phyloP scores from a whole-genome alignment of 2,329 filamentous ascomycete species.

The Cladobotryum protrusum region DNA sequence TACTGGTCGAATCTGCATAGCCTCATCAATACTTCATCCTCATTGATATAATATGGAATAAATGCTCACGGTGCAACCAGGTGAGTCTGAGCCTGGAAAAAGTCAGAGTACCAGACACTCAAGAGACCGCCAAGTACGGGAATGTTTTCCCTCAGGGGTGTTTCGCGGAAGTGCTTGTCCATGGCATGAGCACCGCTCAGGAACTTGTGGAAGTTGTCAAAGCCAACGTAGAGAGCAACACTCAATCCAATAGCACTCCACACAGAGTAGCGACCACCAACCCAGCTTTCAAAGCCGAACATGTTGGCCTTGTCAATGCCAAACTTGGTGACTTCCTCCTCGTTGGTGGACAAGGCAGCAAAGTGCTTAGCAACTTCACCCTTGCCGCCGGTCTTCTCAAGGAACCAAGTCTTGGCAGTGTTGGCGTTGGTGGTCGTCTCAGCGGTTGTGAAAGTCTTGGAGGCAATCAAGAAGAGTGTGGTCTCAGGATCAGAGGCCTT shows the following conservation, averaged over 20 bases:
- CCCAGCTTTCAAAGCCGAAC: conserved; percentile 99
- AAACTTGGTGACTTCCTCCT: conserved; percentile 92
- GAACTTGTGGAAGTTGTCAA: conserved; percentile 96
- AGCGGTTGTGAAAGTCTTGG: conserved; percentile 98
- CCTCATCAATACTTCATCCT: not conserved
- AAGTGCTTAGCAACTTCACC: conserved; percentile 97
- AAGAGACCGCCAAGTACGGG: conserved; percentile 85
- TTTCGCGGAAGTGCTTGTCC: conserved; percentile 95
- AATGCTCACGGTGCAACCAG: conserved; percentile 79
- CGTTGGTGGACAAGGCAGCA: conserved; percentile 94
- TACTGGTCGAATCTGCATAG: conserved; percentile 83
- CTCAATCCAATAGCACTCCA: conserved; percentile 98
- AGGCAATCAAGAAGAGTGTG: conserved; percentile 96
- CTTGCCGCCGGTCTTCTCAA: conserved; percentile 70
- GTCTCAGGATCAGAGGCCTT: conserved; percentile 88
- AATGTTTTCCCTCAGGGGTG: conserved; percentile 91
- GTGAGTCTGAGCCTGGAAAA: conserved; percentile 97
- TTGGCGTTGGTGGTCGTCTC: conserved; percentile 97
- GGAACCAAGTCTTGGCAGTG: conserved; percentile 95
- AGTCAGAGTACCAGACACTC: conserved; percentile 98
- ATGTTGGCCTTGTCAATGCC: conserved; percentile 99
- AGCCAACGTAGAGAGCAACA: conserved; percentile 91
- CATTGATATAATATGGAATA: not conserved
- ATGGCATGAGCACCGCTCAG: conserved; percentile 90
- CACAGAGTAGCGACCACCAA: conserved; percentile 95